Conservation (phyloP, 208 protist genomes). For the Wallacemonas rigidus region DNA sequence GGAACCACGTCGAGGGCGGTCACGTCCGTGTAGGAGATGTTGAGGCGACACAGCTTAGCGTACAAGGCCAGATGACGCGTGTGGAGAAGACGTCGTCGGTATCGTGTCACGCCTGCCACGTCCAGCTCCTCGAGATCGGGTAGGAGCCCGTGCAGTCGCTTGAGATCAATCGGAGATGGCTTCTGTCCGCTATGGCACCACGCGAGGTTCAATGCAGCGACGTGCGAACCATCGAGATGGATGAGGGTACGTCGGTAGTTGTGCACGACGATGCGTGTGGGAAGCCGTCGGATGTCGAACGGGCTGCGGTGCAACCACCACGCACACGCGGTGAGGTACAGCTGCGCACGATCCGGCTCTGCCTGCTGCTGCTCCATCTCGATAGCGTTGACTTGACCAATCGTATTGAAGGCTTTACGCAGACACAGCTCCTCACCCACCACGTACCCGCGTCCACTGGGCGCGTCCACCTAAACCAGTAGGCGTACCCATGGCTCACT, state of each 20-base stretch:
- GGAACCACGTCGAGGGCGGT: not conserved
- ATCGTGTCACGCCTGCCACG: not conserved
- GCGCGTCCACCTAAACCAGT: not conserved
- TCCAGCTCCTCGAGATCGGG: not conserved
- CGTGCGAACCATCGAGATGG: not conserved
- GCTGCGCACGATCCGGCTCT: not conserved
- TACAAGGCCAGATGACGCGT: not conserved
- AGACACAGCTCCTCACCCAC: not conserved
- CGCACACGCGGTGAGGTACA: not conserved
- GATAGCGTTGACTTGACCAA: not conserved
- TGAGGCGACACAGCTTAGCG: not conserved
- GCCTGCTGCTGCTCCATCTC: not conserved
- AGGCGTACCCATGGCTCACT: conserved; percentile 1
- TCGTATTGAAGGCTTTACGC: not conserved
- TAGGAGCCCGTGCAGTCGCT: not conserved
- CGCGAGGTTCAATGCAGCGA: not conserved
- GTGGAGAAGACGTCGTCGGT: not conserved
- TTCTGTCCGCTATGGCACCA: not conserved
- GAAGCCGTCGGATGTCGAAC: not conserved
- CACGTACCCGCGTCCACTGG: conserved; percentile 1
- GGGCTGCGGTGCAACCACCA: conserved; percentile 11
- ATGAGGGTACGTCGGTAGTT: not conserved
- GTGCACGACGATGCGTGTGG: not conserved
- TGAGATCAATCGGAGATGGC: not conserved
- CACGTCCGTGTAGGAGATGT: not conserved